phyloP scores from a whole-genome alignment of 225 moss, liverwort and hornwort species.

The Pseudisothecium myosuroides region DNA sequence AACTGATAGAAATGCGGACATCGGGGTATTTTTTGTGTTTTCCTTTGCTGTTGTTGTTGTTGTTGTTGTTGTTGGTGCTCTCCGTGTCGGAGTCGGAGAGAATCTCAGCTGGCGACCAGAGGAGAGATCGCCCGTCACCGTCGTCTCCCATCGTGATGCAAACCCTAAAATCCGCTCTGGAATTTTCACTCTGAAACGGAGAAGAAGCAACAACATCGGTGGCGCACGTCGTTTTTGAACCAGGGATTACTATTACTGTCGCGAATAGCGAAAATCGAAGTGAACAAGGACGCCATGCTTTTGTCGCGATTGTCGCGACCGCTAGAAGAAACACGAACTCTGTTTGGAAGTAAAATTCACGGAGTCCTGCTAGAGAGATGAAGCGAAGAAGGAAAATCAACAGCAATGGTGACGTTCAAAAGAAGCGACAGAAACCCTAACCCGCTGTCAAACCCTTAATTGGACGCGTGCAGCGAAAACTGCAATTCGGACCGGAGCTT shows the following conservation, averaged over 20 bases:
- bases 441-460: constrained; percentile 13
- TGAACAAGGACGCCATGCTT: not conserved
- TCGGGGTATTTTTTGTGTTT: not conserved
- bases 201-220: not conserved
- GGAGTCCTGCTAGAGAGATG: not conserved
- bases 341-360: not conserved
- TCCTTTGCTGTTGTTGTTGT: not conserved
- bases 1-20: constrained; percentile 5
- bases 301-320: not conserved
- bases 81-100: constrained; percentile 32
- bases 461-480: not conserved
- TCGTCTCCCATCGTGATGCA: constrained; percentile 38
- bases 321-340: not conserved
- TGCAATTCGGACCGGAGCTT: not conserved
- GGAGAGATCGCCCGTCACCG: constrained; percentile 35
- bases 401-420: not conserved
- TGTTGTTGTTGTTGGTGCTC: not conserved
- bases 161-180: not conserved
- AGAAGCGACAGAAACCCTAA: constrained; percentile 19
- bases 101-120: constrained; percentile 39
- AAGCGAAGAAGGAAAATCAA: not conserved
- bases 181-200: not conserved
- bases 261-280: not conserved
- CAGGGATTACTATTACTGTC: not conserved
- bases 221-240: not conserved